Evolutionary conservation across 805 yeast genomes (phyloP).

Genomic region (Zygoascus tannicola): DNA sequence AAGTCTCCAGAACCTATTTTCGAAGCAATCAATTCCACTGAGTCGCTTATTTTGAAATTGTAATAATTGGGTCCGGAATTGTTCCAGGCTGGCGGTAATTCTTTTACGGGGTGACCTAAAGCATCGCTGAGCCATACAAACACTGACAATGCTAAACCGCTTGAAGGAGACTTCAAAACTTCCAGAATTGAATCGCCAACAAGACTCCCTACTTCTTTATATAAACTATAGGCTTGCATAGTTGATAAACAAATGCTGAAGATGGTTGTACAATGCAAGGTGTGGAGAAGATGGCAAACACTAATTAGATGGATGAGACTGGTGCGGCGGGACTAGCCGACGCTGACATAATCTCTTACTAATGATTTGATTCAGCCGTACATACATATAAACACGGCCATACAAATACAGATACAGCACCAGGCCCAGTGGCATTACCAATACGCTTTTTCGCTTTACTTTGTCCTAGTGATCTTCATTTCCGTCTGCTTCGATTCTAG

Average conservation of each 20-base stretch:
- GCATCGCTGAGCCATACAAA: slow-evolving; percentile 13
- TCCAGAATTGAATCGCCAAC: slow-evolving; percentile 11
- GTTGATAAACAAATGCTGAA: no score
- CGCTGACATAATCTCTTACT: no score
- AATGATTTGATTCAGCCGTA: no score
- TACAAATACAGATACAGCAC: no score
- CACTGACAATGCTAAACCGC: slow-evolving; percentile 16
- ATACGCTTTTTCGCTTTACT: no score
- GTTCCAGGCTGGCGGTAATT: slow-evolving; percentile 11
- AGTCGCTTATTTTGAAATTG: slow-evolving; percentile 2
- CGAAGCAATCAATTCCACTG: slow-evolving; percentile 11
- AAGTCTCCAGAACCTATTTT: slow-evolving; percentile 8
- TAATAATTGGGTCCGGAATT: slow-evolving; percentile 14
- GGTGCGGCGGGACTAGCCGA: no score
- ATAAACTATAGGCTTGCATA: slow-evolving; percentile 17
- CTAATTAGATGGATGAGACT: no score
- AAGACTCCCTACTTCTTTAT: slow-evolving; percentile 12
- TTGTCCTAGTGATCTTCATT: no score
- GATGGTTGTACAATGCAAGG: neutral
- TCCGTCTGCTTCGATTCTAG: no score
- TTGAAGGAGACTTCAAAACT: slow-evolving; percentile 10
- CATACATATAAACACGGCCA: no score
- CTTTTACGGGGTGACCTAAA: neutral
- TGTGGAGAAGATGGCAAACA: neutral
- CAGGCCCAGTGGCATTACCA: no score